Evolutionary conservation across 345 rosid species (phyloP).

Genomic region (Ailanthus altissimus): DNA sequence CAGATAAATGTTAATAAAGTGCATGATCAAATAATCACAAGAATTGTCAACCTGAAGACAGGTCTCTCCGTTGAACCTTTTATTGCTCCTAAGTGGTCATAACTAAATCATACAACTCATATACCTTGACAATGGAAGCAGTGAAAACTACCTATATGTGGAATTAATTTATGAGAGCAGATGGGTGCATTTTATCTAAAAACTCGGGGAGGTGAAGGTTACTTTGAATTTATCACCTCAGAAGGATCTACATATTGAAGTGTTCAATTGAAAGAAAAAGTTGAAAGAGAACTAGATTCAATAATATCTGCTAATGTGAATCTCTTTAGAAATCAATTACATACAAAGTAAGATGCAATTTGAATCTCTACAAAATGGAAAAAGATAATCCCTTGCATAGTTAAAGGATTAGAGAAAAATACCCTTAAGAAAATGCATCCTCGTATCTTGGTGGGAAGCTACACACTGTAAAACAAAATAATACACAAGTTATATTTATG

Average conservation of each 20-base stretch:
- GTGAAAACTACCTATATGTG: not conserved
- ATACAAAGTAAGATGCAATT: not conserved
- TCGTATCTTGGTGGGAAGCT: conserved; percentile 59
- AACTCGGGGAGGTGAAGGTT: not conserved
- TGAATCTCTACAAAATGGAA: not conserved
- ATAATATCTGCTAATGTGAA: not conserved
- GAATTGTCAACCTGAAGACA: not conserved
- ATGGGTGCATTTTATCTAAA: not conserved
- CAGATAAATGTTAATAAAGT: not conserved
- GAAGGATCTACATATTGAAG: not conserved
- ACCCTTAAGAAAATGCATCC: conserved; percentile 46
- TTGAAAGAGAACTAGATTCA: not conserved
- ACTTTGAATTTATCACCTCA: not conserved
- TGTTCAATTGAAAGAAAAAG: not conserved
- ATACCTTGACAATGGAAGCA: not conserved
- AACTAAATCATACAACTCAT: not conserved
- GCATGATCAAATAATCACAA: not conserved
- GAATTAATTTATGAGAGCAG: not conserved
- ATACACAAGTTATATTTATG: not conserved
- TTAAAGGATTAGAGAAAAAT: conserved; percentile 19
- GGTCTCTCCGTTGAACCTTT: too few species aligned
- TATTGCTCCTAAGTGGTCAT: not conserved
- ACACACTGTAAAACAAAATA: conserved; percentile 38
- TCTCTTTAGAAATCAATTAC: not conserved
- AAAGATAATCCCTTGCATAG: not conserved